Evolutionary conservation across 2,329 filamentous ascomycete genomes (phyloP).

Genomic region (Penicillium glabrum): DNA sequence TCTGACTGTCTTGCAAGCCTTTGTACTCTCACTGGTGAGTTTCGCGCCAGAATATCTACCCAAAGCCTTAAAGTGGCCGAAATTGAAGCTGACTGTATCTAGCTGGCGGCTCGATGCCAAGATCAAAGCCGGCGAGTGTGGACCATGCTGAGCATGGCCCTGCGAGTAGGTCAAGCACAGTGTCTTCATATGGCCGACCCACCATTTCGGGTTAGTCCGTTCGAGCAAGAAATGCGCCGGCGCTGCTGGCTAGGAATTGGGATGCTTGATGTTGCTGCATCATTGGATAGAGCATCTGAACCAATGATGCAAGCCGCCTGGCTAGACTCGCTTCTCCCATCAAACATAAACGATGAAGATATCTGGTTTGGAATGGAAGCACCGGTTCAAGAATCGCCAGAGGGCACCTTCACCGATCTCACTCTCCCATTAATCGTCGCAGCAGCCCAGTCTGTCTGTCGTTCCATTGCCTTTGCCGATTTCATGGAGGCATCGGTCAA

Average conservation of each 20-base stretch:
- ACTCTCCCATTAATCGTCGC: slow-evolving; percentile 24
- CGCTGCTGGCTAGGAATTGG: slow-evolving; percentile 33
- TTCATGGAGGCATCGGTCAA: slow-evolving; percentile 22
- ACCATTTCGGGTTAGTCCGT: slow-evolving; percentile 28
- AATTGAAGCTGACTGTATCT: neutral
- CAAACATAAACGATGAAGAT: slow-evolving; percentile 32
- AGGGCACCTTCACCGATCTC: slow-evolving; percentile 29
- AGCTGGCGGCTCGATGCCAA: slow-evolving; percentile 29
- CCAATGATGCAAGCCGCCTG: slow-evolving; percentile 35
- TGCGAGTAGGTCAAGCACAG: slow-evolving; percentile 32
- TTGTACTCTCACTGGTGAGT: slow-evolving; percentile 31
- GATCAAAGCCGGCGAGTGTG: slow-evolving; percentile 34
- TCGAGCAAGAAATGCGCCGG: slow-evolving; percentile 32
- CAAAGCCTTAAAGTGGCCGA: neutral
- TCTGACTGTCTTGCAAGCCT: slow-evolving; percentile 33
- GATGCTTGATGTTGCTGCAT: slow-evolving; percentile 30
- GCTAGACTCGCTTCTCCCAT: slow-evolving; percentile 25
- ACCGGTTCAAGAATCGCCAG: slow-evolving; percentile 13
- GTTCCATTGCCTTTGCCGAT: slow-evolving; percentile 26
- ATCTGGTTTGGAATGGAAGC: slow-evolving; percentile 26
- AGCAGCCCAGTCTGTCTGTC: slow-evolving; percentile 22
- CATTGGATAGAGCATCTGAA: slow-evolving; percentile 32
- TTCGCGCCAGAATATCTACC: neutral
- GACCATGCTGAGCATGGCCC: slow-evolving; percentile 34
- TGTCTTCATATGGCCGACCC: slow-evolving; percentile 30